Base-by-base conservation (phyloP, 2,329 filamentous ascomycete species). In the Paraphoma sp. region DNA sequence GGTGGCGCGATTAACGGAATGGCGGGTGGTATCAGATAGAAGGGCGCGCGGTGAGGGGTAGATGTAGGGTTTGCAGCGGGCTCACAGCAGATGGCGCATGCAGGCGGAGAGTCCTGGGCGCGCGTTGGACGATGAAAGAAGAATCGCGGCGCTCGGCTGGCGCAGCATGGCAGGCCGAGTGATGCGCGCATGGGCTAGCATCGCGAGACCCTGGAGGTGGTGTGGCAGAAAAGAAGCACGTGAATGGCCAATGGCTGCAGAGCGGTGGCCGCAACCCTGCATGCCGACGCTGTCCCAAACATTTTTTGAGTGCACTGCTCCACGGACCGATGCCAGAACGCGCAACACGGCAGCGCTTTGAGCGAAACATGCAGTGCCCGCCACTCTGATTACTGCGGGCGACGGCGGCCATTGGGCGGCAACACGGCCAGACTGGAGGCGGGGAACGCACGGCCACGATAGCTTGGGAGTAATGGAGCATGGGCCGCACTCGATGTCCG, bases 1-100 rank as follows among this genome's bases (percentile, higher is more conserved):
- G 59, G 59, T 58, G 63, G 68, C 63, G 66, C 60, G 63, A 60
- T 47, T 23, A 56, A 61, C 33, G 49, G 53, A 38, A 60, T 45
- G 51, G 59, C 54, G 60, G 60, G 49, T 54, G 57, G 42, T 60
- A 46, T 52, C 54, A 48, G 54, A 53, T 47, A 53, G 52, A 49
- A 48, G 51, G 40, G 46, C 51, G 51, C 48, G 54, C 53, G 49
- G 54, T 57, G 65, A 65, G 62, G 65, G 62, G 62, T 62, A 59
- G 40, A 48, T 49, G 40, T 36, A 47, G 55, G 40, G 53, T 53
- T 58, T 49, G 63, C 53, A 46, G 45, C 44, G 38, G 51, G 17
- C 41, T 31, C 30, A 17, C 40, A 42, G 40, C 40, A 42, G 40
- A 42, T 42, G 40, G 40, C 40, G 40, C 40, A 42, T 43, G 54